Evolutionary conservation across 1,284 basidiomycete genomes (phyloP), one percentile per base, ranked within the genome.

Genomic region (Cutaneotrichosporon spelunceum): DNA sequence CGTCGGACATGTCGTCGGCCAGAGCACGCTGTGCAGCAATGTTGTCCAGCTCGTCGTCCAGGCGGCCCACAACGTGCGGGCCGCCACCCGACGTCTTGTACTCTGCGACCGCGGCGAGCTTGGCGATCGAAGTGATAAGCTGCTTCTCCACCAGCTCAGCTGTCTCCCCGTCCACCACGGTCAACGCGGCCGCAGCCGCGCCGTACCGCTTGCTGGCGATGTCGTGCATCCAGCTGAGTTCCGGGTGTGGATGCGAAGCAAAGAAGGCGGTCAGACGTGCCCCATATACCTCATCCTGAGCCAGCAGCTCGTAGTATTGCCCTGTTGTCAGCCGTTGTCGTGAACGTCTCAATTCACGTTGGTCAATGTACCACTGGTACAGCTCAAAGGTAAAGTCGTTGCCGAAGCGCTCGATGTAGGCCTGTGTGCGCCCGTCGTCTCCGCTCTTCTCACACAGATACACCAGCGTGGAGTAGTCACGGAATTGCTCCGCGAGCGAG

Each of bases 171-270:
- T 89, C 84, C 64, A 89, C 90, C 19, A 72, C 70, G 27, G 88
- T 78, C 42, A 98, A 81, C 13, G 87, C 84, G 19, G 78, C 70
- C 1, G 88, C 86, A 2, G 92, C 91, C 4, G 81, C 78, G 9
- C 82, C 84, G 73, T 87, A 91, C 42, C 86, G 82, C 23, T 82
- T 82, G 63, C 88, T 86, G 0, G 86, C 87, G 48, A 98, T 79
- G 76, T 96, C 87, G 75, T 98, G 90, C 48, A 98, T 82, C 96
- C 95, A 99, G 0, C 90, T 88, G 53, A 93, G 84, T 19, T 85
- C 79, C 14, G 86, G 82, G 70, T 88, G 83, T 0, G 84, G 83
- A 59, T 85, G 81, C 53, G 84, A 79, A 4, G 81, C 79, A 72
- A 98, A 90, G 79, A 90, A 94, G 42, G 82, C 82, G 67, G 90